phyloP scores from a whole-genome alignment of 2,329 filamentous ascomycete species.

The Bipolaris oryzae region DNA sequence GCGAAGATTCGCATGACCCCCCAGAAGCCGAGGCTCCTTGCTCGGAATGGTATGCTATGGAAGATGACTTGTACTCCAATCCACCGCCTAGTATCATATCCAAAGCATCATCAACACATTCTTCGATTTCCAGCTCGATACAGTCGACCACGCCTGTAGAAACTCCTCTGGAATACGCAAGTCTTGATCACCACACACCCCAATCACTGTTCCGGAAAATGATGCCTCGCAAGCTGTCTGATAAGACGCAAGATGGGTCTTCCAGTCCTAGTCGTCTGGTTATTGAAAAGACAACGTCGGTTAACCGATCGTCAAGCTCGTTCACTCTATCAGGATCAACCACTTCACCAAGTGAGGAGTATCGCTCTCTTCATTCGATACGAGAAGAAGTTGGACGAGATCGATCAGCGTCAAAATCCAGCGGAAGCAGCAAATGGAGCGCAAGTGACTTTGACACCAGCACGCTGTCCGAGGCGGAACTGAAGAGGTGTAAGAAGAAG shows the following conservation, averaged over 20 bases:
- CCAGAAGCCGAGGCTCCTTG: constrained; percentile 22
- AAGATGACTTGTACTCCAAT: constrained; percentile 13
- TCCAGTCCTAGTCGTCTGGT: constrained; percentile 25
- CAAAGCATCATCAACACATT: constrained; percentile 9
- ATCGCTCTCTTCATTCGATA: constrained; percentile 18
- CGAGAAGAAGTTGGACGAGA: constrained; percentile 14
- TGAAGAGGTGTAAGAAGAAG: constrained; percentile 54
- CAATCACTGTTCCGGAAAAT: constrained; percentile 31
- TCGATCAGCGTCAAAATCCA: constrained; percentile 25
- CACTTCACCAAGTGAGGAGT: constrained; percentile 26
- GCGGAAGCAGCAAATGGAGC: constrained; percentile 45
- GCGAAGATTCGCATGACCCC: constrained; percentile 23
- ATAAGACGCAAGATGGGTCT: constrained; percentile 20
- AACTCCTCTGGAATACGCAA: constrained; percentile 16
- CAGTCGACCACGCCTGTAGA: constrained; percentile 19
- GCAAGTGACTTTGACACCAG: constrained; percentile 50
- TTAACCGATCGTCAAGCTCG: constrained; percentile 44
- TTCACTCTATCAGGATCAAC: constrained; percentile 34
- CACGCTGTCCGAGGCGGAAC: constrained; percentile 48
- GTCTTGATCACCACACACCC: constrained; percentile 22
- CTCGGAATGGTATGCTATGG: constrained; percentile 21
- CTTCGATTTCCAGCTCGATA: constrained; percentile 18
- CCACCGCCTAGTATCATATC: constrained; percentile 20
- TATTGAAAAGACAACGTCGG: constrained; percentile 42
- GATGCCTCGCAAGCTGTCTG: constrained; percentile 20